These are phyloP conservation scores for Elsinoe ampelina DNA, from an alignment of 2,329 filamentous ascomycete species.

Conservation along the genomic window DNA sequence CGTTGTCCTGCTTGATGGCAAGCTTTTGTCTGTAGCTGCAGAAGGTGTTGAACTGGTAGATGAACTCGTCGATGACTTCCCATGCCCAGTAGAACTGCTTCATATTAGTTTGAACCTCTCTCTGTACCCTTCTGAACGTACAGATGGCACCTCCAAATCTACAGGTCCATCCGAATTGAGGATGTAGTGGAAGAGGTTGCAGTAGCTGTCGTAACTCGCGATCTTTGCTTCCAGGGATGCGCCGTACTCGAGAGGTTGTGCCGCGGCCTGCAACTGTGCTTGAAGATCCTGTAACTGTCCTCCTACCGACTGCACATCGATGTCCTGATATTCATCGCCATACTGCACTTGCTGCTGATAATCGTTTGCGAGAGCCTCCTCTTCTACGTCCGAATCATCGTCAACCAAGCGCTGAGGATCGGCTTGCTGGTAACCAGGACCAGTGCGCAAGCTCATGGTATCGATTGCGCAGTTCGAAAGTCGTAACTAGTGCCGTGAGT, in stretches of 20 bases:
- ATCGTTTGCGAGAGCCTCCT: slow-evolving; percentile 90
- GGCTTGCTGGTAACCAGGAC: slow-evolving; percentile 34
- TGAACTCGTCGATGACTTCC: slow-evolving; percentile 99
- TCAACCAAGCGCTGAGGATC: slow-evolving; percentile 26
- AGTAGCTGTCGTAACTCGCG: slow-evolving; percentile 98
- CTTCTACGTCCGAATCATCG: slow-evolving; percentile 80
- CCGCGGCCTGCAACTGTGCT: slow-evolving; percentile 79
- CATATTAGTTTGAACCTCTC: background rate
- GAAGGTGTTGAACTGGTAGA: slow-evolving; percentile 99
- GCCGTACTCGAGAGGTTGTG: slow-evolving; percentile 91
- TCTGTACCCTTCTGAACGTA: slow-evolving; percentile 42
- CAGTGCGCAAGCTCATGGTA: slow-evolving; percentile 29
- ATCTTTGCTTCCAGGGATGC: slow-evolving; percentile 95
- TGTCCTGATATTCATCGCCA: slow-evolving; percentile 55
- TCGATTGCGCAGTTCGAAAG: background rate
- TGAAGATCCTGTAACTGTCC: slow-evolving; percentile 84
- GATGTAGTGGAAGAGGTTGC: slow-evolving; percentile 98
- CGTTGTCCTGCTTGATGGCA: slow-evolving; percentile 71
- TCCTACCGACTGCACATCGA: slow-evolving; percentile 56
- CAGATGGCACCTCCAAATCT: slow-evolving; percentile 90
- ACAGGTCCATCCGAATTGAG: slow-evolving; percentile 98
- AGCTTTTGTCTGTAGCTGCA: slow-evolving; percentile 92
- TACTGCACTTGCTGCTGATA: slow-evolving; percentile 95
- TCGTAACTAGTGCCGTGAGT: background rate
- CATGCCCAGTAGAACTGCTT: slow-evolving; percentile 97